These are phyloP conservation scores for Agrostemma githago DNA, from an alignment of 148 eudicot genomes.

Conservation along the genomic window DNA sequence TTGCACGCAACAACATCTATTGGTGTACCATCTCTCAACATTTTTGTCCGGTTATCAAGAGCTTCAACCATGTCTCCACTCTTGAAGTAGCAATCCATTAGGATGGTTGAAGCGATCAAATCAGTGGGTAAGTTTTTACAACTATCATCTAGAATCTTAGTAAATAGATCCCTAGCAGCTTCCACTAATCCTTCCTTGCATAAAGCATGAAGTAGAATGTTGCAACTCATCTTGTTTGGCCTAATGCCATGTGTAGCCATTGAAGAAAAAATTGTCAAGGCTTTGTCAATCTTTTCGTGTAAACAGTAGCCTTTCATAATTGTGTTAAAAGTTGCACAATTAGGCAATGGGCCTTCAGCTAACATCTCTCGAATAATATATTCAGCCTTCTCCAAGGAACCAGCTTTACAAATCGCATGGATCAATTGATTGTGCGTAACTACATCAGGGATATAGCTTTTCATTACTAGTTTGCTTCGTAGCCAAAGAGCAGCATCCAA, in stretches of 20 bases:
- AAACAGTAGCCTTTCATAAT: conserved; percentile 63
- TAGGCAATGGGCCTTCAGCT: conserved; percentile 52
- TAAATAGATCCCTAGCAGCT: conserved; percentile 52
- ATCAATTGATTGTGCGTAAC: conserved; percentile 64
- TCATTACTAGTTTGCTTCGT: conserved; percentile 37
- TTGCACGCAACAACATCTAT: conserved; percentile 57
- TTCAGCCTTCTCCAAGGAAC: conserved; percentile 56
- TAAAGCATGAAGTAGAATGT: conserved; percentile 69
- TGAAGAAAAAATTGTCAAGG: conserved; percentile 51
- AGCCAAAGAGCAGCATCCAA: conserved; percentile 51
- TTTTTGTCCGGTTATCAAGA: conserved; percentile 35
- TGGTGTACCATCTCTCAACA: conserved; percentile 30
- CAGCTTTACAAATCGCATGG: conserved; percentile 56
- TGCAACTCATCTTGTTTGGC: conserved; percentile 61
- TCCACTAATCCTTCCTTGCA: conserved; percentile 62
- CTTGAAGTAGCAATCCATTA: conserved; percentile 61
- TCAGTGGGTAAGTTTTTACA: conserved; percentile 23
- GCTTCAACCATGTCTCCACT: conserved; percentile 44
- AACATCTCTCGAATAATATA: conserved; percentile 61
- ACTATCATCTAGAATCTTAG: conserved; percentile 37
- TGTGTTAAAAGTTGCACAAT: conserved; percentile 58
- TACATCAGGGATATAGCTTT: conserved; percentile 48
- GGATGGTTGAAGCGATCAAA: conserved; percentile 54
- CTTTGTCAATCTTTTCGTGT: conserved; percentile 49
- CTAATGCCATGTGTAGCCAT: conserved; percentile 42